Evolutionary conservation across 805 yeast species (phyloP), one percentile per base, ranked within the genome.

Genomic region (Phaffomyces opuntiae): DNA sequence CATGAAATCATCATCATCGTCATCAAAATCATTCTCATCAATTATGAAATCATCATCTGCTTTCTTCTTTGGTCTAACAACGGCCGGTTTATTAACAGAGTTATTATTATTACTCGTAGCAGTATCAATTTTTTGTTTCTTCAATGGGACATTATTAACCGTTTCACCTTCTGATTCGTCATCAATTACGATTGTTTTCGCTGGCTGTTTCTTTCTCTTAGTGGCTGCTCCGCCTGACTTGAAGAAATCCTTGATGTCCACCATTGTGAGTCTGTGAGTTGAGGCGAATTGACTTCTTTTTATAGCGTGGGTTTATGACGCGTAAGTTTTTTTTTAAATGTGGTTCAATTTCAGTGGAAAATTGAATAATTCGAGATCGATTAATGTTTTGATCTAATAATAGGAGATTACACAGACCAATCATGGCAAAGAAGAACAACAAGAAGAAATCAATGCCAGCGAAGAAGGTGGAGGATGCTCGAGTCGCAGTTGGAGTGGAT

Each of bases 191-290:
- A 49, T 49, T 6, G 50, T 21, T 6, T 21, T 21, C 24, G 46
- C 38, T 56, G 49, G 12, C 6, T 43, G 16, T 27, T 40, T 45
- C 36, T 47, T 43, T 27, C 47, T 50, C 39, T 44, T 49, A n/a
- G 34, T 31, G 26, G 43, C 47, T 3, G 39, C 16, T 4, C 29
- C 25, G 17, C 42, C 45, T 6, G 27, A n/a, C n/a, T 44, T 29
- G 26, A 70, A 69, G 56, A 67, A 70, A 42, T 67, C 69, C 25
- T 66, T 58, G 47, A 70, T 69, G 52, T 67, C 67, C 37, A 67
- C 71, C 72, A 37, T 40, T 36, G 9, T 33, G 9, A 33, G 5
- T 21, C 7, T 36, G 9, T 33, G 9, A 33, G 5, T 21, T 21
- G 24, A 21, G 5, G 24, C 7, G 24, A 21, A 21, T 21, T 21